Percentiles rank a stretch among this genome's conserved stretches.
Evolutionary conservation across 2,329 filamentous ascomycete genomes (phyloP).

Genomic region (Parastagonospora avenae): DNA sequence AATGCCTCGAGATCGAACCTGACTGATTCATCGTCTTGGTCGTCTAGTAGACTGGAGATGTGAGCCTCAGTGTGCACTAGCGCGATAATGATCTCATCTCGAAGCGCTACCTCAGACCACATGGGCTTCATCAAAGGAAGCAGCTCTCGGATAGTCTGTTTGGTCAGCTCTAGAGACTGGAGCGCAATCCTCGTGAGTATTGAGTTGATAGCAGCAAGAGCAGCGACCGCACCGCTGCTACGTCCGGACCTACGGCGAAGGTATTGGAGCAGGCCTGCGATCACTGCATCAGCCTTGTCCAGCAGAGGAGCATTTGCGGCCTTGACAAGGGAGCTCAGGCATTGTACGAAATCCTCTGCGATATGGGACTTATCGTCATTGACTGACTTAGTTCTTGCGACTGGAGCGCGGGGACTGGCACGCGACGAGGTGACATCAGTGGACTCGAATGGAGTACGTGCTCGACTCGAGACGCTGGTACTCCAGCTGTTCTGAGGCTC

Average conservation of each 20-base stretch:
- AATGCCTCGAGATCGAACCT: constrained; percentile 64
- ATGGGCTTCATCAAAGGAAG: constrained; percentile 74
- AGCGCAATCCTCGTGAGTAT: constrained; percentile 69
- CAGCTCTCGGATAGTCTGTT: constrained; percentile 63
- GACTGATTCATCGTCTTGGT: constrained; percentile 27
- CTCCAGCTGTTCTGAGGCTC: constrained; percentile 35
- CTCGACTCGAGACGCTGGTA: constrained; percentile 34
- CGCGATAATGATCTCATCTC: constrained; percentile 75
- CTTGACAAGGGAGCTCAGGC: constrained; percentile 67
- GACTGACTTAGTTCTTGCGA: constrained; percentile 20
- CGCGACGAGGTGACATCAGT: constrained; percentile 29
- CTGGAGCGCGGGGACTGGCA: constrained; percentile 30
- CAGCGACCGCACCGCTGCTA: constrained; percentile 71
- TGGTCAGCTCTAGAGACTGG: constrained; percentile 69
- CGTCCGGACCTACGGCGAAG: constrained; percentile 66
- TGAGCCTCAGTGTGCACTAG: constrained; percentile 65
- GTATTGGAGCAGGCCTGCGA: constrained; percentile 63
- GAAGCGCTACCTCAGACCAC: constrained; percentile 70
- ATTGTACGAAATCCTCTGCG: constrained; percentile 59
- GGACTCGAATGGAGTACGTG: constrained; percentile 39
- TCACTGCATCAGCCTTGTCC: constrained; percentile 61
- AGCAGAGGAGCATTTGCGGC: constrained; percentile 71
- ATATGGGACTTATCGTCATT: constrained; percentile 30
- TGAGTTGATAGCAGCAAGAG: constrained; percentile 76
- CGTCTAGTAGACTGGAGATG: constrained; percentile 39